Evolutionary conservation across 148 eudicot species (phyloP), one percentile per base, ranked within the genome.

Genomic region (Camellia sinensis): DNA sequence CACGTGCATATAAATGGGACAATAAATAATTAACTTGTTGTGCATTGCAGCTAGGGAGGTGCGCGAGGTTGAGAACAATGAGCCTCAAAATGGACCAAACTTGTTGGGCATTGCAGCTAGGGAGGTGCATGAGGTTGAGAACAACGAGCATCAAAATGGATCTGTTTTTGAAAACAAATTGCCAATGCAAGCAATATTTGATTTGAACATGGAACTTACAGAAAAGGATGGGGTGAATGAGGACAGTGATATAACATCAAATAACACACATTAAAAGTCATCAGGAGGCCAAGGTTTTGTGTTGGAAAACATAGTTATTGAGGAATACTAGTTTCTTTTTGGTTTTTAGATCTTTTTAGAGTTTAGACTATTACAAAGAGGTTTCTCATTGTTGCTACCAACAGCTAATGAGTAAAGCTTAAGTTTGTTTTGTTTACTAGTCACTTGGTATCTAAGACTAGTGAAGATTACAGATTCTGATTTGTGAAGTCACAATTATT

Each of bases 161-260:
- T 1, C 29, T 0, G 0, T 29, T 12, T 3, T 6, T 4, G 67
- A 21, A 21, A n/a, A 64, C 3, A 3, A 19, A 4, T 14, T 3
- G 4, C 6, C 1, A 43, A 22, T 21, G 17, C 50, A 8, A 66
- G 70, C 17, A 14, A 41, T 5, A 14, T 52, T 50, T 13, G 64
- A 80, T 29, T n/a, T 80, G 45, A 80, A 80, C 7, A 0, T 48
- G 10, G 76, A 71, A 56, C 81, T 76, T 4, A 61, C 81, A 1
- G 43, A 71, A 22, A 43, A 65, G 68, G 12, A 65, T 53, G 57
- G 10, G 5, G 3, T 65, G 7, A 65, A 65, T 65, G 68, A 65
- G 6, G 17, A 29, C 0, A 6, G 40, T 19, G 68, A 29, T 29
- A 29, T 29, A 29, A 29, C 29, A 29, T 29, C 29, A 29, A 29